These are phyloP conservation scores for Tolypocladium guangdongense DNA, from an alignment of 2,329 filamentous ascomycete genomes.

Conservation along the genomic window DNA sequence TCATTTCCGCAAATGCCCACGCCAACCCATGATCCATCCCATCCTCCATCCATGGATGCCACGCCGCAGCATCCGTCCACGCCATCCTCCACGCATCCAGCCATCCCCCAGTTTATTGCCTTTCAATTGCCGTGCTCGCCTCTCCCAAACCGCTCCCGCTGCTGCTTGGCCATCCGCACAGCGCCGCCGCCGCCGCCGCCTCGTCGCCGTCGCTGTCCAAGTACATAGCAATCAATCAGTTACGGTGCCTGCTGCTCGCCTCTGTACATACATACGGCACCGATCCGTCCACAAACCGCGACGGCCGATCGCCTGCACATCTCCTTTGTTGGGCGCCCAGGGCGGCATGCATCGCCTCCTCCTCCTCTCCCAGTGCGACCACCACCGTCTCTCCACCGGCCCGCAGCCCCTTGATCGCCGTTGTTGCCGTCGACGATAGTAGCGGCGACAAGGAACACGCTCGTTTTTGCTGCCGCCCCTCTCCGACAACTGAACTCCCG, in stretches of 20 bases:
- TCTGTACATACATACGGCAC: neutral
- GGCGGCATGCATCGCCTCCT: slow-evolving; percentile 9
- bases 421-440: neutral
- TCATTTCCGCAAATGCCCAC: neutral
- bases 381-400: slow-evolving; percentile 1
- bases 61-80: too few species aligned
- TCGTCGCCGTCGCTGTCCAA: neutral
- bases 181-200: neutral
- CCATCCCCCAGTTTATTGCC: too few species aligned
- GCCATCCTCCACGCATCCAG: too few species aligned
- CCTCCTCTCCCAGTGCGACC: slow-evolving; percentile 4
- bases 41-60: too few species aligned
- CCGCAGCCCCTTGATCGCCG: neutral
- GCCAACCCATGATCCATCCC: too few species aligned
- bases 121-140: neutral
- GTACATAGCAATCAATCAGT: neutral
- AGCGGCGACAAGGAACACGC: neutral
- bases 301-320: neutral
- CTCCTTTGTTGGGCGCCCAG: slow-evolving; percentile 1
- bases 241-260: neutral
- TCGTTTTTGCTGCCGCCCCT: too few species aligned
- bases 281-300: neutral
- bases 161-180: neutral
- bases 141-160: neutral
- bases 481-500: too few species aligned